Base-by-base conservation (phyloP, 257 asterid species). In the Cruciata laevipes region DNA sequence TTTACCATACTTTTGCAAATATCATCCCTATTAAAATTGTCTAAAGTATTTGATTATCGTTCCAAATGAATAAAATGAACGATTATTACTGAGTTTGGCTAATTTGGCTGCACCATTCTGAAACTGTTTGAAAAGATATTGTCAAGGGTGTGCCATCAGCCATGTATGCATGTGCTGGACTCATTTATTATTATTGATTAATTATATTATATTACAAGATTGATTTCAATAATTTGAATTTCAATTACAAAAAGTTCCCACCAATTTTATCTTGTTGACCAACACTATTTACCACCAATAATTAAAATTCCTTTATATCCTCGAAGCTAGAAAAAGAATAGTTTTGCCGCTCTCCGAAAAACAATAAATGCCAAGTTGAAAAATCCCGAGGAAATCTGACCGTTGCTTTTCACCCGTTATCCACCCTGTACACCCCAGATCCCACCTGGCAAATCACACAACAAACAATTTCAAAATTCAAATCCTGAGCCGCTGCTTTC, bases 331-430 rank as follows among this genome's bases (percentile, higher is more conserved):
- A 51, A 51, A 51, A 6, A 24, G 17, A 24, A n/a, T n/a, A 51
- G 60, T n/a, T 21, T 53, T 53, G 24, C 13, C 27, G 60, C 60
- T n/a, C 27, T 7, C 10, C 13, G 58, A 47, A 16, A 53, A 53
- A n/a, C 13, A 16, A 47, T 53, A 6, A 12, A 59, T 25, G 63
- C 37, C 30, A 14, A 59, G 55, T 47, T 47, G 55, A 47, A 47
- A 47, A 47, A 47, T 47, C 20, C 0, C 3, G 18, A 59, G 10
- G 33, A n/a, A 73, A 73, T 60, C 35, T 56, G 38, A 55, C 72
- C 77, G 77, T 67, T 72, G 66, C 53, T 65, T 65, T 67, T 18
- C 68, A 23, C 64, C 71, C 77, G 72, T 73, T 67, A 32, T 55
- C 25, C 63, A 5, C 60, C 11, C 8, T n/a, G 24, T 30, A 11